Conservation (phyloP, 139 green algal species). For the Prasinococcaceae sp. region DNA sequence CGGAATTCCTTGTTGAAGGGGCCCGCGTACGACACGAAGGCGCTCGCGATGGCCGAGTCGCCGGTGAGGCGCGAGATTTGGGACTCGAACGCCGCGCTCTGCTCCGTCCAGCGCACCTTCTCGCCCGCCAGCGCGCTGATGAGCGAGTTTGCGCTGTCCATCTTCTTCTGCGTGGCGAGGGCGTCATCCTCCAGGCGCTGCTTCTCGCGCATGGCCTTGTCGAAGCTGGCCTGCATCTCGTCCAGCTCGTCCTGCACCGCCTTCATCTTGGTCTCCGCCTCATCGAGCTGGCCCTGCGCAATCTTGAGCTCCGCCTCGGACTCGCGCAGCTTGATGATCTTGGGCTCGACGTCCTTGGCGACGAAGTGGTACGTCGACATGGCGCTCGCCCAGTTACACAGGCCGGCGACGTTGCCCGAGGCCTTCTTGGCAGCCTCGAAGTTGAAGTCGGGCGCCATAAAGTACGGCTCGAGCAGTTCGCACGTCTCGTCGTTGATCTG, state of each 20-base stretch:
- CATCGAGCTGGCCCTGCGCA: conserved; percentile 72
- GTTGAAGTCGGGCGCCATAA: conserved; percentile 75
- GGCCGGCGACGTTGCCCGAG: conserved; percentile 62
- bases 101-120: conserved; percentile 62
- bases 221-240: conserved; percentile 81
- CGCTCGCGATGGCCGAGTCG: conserved; percentile 55
- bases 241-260: conserved; percentile 78
- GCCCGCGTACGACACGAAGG: conserved; percentile 79
- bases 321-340: conserved; percentile 68
- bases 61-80: conserved; percentile 70
- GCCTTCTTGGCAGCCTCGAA: conserved; percentile 77
- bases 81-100: conserved; percentile 69
- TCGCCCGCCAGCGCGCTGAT: conserved; percentile 78
- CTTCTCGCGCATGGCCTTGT: conserved; percentile 82
- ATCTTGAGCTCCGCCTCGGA: conserved; percentile 71
- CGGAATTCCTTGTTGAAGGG: conserved; percentile 92
- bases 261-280: conserved; percentile 71
- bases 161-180: conserved; percentile 61
- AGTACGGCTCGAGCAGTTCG: conserved; percentile 83
- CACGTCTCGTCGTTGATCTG: conserved; percentile 84
- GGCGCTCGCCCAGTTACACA: conserved; percentile 82
- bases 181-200: conserved; percentile 76
- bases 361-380: conserved; percentile 93
- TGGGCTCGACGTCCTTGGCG: conserved; percentile 78
- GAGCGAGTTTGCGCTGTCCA: conserved; percentile 77